Evolutionary conservation across 306 rosid genomes (phyloP), one percentile per base, ranked within the genome.

Genomic region (Medicago truncatula): DNA sequence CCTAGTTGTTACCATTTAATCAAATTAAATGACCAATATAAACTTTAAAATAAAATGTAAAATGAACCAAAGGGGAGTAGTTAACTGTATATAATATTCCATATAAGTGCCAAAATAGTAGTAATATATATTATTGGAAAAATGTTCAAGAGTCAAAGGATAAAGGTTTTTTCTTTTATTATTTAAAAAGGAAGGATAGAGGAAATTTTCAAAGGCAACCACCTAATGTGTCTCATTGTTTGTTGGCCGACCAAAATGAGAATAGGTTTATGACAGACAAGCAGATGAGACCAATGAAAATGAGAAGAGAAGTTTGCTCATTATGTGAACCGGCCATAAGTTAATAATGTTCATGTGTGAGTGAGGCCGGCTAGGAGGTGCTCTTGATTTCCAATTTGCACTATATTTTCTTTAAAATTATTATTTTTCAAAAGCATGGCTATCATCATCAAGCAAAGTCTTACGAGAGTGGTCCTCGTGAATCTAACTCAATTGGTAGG

Each of bases 241-340:
- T 85, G 91, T 80, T 80, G 84, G 91, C 91, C 89, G 88, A 88
- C 88, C 81, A 36, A 43, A 17, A 36, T 47, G 70, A 75, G 77
- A 75, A 75, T 67, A 18, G 40, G 69, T 2, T 53, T 9, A 14
- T 43, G 88, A 85, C 89, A 86, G 88, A 85, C 89, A 86, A 81
- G 74, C 58, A 82, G 41, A 81, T 36, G 67, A 69, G 14, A 82
- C 60, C 81, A 76, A 40, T 23, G 10, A 52, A 61, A 54, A 40
- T 31, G 11, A 52, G 49, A 79, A 13, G 49, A 63, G 40, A 41
- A 36, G 47, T 70, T 76, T 64, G 54, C 60, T 16, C 28, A 71
- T 64, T 77, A 82, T 71, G 25, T 52, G 67, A 25, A 76, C 86
- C 82, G 81, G 75, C 75, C 81, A 16, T 4, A 44, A 34, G 18